phyloP scores from a whole-genome alignment of 1,139 yeast species.

The Torulaspora globosa region DNA sequence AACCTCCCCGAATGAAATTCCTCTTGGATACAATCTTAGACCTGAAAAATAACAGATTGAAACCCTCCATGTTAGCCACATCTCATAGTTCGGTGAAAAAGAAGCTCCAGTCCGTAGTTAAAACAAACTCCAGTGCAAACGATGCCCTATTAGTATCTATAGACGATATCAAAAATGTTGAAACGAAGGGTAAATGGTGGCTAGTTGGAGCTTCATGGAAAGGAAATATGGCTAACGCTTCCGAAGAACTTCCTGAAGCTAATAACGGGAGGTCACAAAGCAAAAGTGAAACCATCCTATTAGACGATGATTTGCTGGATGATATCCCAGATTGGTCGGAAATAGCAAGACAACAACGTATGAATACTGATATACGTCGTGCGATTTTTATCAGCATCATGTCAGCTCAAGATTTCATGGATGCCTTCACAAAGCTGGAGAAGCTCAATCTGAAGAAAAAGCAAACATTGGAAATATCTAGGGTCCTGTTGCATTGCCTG shows the following conservation, averaged over 20 bases:
- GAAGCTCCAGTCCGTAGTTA: slow-evolving; percentile 45
- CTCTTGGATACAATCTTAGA: slow-evolving; percentile 80
- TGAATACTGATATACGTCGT: slow-evolving; percentile 93
- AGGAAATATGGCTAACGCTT: slow-evolving; percentile 44
- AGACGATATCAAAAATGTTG: slow-evolving; percentile 73
- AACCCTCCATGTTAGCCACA: slow-evolving; percentile 37
- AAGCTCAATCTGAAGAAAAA: slow-evolving; percentile 71
- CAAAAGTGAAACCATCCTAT: neutral
- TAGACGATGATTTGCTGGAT: slow-evolving; percentile 52
- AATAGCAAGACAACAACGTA: slow-evolving; percentile 77
- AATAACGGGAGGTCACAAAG: neutral
- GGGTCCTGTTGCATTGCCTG: slow-evolving; percentile 80
- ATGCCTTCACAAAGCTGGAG: slow-evolving; percentile 77
- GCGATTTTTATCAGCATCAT: slow-evolving; percentile 90
- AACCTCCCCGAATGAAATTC: slow-evolving; percentile 68
- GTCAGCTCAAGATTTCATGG: slow-evolving; percentile 91
- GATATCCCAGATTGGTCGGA: slow-evolving; percentile 83
- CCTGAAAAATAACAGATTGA: slow-evolving; percentile 78
- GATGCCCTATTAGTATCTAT: slow-evolving; percentile 85
- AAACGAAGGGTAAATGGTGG: slow-evolving; percentile 96
- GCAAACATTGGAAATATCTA: slow-evolving; percentile 87
- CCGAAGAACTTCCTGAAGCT: slow-evolving; percentile 27
- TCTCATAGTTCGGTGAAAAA: slow-evolving; percentile 53
- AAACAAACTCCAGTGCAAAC: slow-evolving; percentile 43
- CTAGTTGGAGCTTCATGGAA: slow-evolving; percentile 97